Evolutionary conservation across 1,284 basidiomycete genomes (phyloP), one percentile per base, ranked within the genome.

Genomic region (Ganoderma leucocontextum): DNA sequence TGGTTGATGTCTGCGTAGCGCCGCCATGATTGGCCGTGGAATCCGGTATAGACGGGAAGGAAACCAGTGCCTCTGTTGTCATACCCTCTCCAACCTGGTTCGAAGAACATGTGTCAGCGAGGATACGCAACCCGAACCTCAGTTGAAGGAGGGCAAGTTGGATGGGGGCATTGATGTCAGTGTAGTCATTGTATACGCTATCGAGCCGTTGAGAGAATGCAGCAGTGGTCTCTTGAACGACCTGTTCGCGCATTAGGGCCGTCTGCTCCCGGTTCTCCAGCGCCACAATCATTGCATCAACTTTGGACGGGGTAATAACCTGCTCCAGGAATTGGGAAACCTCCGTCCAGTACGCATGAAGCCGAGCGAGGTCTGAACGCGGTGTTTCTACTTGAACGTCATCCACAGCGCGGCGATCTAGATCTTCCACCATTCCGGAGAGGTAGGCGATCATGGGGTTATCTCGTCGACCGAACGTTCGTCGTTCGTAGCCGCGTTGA

Each of bases 261-360:
- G 81, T 78, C 17, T 76, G 58, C 15, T 85, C 81, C 19, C 79
- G 75, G 19, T 74, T 70, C 62, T 79, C 72, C 22, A 89, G 74
- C 19, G 78, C 76, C 29, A 49, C 69, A 39, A 78, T 68, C 19
- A 86, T 82, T 52, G 77, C 81, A 72, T 80, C 82, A 15, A 91
- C 75, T 76, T 85, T 90, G n/a, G 81, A 69, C 4, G 81, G 70
- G 5, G 83, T 77, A 8, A 89, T 74, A 12, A 92, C 82, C 62
- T 89, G 89, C n/a, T 70, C 75, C 55, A 86, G 80, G 76, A 97
- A 96, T 66, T 93, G 88, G 5, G 84, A 81, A 7, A 96, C 85
- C 78, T 99, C 97, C 19, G 88, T 84, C 90, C 96, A 98, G 77
- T 96, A 92, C 47, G 88, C 84, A 60, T 91, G 89, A 7, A 98